Conservation (phyloP, 805 yeast species). For the Sugiyamaella chiloensis region DNA sequence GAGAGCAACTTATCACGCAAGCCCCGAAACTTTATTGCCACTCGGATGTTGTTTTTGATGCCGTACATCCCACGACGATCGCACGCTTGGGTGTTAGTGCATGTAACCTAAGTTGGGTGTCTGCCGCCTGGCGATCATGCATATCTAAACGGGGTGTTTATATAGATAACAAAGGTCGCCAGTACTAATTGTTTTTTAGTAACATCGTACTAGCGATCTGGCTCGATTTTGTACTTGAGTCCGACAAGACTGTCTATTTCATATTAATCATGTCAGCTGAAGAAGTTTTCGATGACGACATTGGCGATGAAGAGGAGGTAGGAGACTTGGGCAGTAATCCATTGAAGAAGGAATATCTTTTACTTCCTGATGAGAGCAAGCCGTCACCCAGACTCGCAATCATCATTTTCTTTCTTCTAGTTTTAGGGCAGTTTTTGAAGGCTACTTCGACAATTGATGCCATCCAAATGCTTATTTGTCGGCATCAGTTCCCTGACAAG, state of each 20-base stretch:
- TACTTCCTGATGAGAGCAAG: constrained; percentile 4
- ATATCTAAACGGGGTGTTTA: neutral
- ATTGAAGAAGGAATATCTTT: constrained; percentile 11
- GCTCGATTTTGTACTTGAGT: too few relatives aligned
- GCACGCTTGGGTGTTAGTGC: constrained; percentile 1
- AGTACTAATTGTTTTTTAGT: too few relatives aligned
- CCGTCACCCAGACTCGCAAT: constrained; percentile 14
- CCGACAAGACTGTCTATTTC: too few relatives aligned
- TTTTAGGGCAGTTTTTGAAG: constrained; percentile 5
- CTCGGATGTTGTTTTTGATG: too few relatives aligned
- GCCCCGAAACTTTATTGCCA: too few relatives aligned
- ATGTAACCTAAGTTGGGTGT: too few relatives aligned
- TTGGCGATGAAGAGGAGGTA: constrained; percentile 3
- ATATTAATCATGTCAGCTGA: too few relatives aligned
- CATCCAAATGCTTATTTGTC: constrained; percentile 19
- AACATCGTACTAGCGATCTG: too few relatives aligned
- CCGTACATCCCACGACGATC: constrained; percentile 6
- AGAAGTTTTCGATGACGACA: neutral
- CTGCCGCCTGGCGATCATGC: neutral
- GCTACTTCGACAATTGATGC: constrained; percentile 18
- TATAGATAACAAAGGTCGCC: constrained; percentile 1
- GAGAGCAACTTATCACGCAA: too few relatives aligned
- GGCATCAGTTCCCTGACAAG: constrained; percentile 15
- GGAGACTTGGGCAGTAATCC: neutral
- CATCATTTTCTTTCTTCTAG: neutral